phyloP scores from a whole-genome alignment of 306 rosid species.

The Lotus japonicus region DNA sequence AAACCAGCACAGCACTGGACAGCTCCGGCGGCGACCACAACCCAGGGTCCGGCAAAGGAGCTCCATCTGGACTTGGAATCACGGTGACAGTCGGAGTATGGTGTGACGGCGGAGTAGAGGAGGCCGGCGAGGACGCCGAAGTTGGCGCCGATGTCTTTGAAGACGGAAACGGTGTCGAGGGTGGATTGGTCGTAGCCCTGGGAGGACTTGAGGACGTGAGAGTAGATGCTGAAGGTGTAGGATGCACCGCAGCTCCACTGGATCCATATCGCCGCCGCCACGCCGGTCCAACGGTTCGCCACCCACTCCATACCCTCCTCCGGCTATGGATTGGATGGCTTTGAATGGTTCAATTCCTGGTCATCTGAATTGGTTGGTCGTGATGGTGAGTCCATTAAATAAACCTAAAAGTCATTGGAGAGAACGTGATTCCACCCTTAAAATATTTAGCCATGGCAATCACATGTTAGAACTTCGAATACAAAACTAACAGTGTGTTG shows the following conservation, averaged over 20 bases:
- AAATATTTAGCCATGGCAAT: too few species aligned
- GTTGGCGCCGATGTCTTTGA: slow-evolving; percentile 90
- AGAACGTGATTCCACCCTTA: too few species aligned
- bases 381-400: too few species aligned
- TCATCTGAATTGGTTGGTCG: too few species aligned
- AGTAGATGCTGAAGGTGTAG: slow-evolving; percentile 83
- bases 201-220: slow-evolving; percentile 58
- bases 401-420: too few species aligned
- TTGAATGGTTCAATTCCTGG: too few species aligned
- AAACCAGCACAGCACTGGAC: slow-evolving; percentile 60
- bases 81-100: not conserved
- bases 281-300: slow-evolving; percentile 54
- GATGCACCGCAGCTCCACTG: slow-evolving; percentile 81
- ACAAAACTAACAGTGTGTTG: too few species aligned
- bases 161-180: slow-evolving; percentile 85
- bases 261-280: slow-evolving; percentile 70
- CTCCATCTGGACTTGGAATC: slow-evolving; percentile 16
- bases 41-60: slow-evolving; percentile 60
- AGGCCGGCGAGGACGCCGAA: slow-evolving; percentile 75
- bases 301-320: too few species aligned
- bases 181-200: slow-evolving; percentile 84
- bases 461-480: too few species aligned
- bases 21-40: slow-evolving; percentile 53
- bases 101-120: slow-evolving; percentile 62
- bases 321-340: too few species aligned